Base-by-base conservation (phyloP, 176 grass and related monocot species). In the Saccharum spontaneum region DNA sequence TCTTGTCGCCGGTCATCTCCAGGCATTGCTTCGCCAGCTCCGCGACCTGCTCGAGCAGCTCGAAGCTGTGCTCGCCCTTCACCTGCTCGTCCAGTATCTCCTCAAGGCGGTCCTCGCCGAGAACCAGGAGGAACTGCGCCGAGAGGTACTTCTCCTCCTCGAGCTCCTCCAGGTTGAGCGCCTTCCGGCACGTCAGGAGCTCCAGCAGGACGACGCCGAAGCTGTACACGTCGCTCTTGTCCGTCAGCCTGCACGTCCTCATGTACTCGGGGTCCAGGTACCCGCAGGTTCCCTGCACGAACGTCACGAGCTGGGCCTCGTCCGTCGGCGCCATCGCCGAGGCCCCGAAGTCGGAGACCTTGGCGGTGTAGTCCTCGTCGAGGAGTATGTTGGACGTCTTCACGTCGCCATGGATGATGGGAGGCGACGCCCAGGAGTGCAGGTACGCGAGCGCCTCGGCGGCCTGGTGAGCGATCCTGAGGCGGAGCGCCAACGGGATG, bases 401-500 rank as follows among this genome's bases (percentile, higher is more conserved):
- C 4, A 94, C 92, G 37, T 94, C 88, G 46, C 88, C 82, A 1
- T 94, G 92, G 84, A 94, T 79, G 49, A 94, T 78, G 3, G 88
- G 88, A 3, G 92, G 86, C 0, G 79, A 91, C 49, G 83, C 92
- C 92, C 88, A 90, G 0, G 86, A 91, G 45, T 94, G 92, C 26
- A 94, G 67, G 84, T 94, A 94, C 1, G 88, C 88, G 7, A 94
- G 92, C n/a, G 92, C 92, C 79, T 94, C 86, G 0, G 92, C 92
- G 3, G 73, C 31, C 48, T 93, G 88, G 66, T 79, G 85, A 2
- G 88, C 91, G 18, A 93, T 90, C 57, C 5, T 71, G 15, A 93
- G 36, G 16, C 91, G 91, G 2, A 49, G 59, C 31, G 55, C 11
- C n/a, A 93, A 66, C 2, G 91, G 73, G 1, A 82, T 14, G 55